Conservation (phyloP, 2,329 filamentous ascomycete species). For the Fusarium beomiforme region DNA sequence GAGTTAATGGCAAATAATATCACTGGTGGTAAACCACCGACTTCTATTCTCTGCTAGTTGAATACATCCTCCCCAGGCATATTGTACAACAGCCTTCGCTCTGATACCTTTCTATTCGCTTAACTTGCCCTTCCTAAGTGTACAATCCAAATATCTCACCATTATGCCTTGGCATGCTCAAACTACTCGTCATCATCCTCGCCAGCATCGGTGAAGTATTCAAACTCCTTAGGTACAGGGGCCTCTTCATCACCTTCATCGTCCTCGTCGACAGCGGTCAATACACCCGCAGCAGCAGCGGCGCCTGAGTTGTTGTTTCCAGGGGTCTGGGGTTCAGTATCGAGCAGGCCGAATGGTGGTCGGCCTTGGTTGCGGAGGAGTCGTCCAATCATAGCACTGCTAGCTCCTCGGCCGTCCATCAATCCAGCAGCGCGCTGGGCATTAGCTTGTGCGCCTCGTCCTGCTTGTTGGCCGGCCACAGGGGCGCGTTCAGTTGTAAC, state of each 20-base stretch:
- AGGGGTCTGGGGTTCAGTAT: constrained; percentile 43
- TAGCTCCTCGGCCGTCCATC: constrained; percentile 47
- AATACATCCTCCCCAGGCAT: constrained; percentile 29
- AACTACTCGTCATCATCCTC: constrained; percentile 57
- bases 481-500: constrained; percentile 70
- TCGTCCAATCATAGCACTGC: constrained; percentile 53
- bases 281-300: constrained; percentile 78
- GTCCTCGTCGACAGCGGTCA: constrained; percentile 90
- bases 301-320: constrained; percentile 63
- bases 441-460: constrained; percentile 48
- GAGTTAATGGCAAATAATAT: neutral
- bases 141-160: constrained; percentile 34
- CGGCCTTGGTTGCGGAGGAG: constrained; percentile 54
- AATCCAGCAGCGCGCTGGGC: constrained; percentile 43
- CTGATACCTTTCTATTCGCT: constrained; percentile 23
- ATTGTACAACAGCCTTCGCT: constrained; percentile 31
- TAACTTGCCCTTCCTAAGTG: constrained; percentile 34
- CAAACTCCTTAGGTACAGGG: constrained; percentile 75
- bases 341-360: constrained; percentile 44
- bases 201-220: constrained; percentile 76
- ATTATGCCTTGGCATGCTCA: neutral
- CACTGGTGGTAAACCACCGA: neutral
- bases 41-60: constrained; percentile 34
- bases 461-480: constrained; percentile 56
- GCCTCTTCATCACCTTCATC: constrained; percentile 79